phyloP scores from a whole-genome alignment of 176 grass and related monocot genomes.

The Ensete glaucum region DNA sequence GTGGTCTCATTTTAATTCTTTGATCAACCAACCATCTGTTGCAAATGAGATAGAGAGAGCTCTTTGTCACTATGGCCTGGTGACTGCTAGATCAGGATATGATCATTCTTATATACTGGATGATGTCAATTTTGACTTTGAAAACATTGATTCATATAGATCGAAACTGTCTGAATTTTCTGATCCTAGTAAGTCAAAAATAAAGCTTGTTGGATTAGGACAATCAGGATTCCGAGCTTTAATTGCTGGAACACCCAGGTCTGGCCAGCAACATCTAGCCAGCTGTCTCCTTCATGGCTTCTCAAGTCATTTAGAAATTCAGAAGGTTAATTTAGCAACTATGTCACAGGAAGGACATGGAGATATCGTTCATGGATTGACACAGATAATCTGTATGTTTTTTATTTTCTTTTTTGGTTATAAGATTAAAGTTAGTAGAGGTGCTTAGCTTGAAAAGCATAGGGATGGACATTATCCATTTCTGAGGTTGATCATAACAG shows the following conservation, averaged over 20 bases:
- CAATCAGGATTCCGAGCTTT: slow-evolving; percentile 64
- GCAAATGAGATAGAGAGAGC: slow-evolving; percentile 50
- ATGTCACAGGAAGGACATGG: slow-evolving; percentile 88
- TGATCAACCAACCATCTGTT: slow-evolving; percentile 48
- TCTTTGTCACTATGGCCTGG: slow-evolving; percentile 56
- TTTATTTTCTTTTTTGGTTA: slow-evolving; percentile 17
- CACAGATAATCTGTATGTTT: slow-evolving; percentile 81
- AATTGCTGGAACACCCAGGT: slow-evolving; percentile 65
- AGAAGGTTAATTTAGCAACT: slow-evolving; percentile 88
- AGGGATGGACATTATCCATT: not conserved
- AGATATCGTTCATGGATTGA: slow-evolving; percentile 82
- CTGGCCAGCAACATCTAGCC: slow-evolving; percentile 70
- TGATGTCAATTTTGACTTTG: slow-evolving; percentile 25
- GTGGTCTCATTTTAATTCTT: slow-evolving; percentile 55
- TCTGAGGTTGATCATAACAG: not conserved
- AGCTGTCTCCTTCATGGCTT: slow-evolving; percentile 83
- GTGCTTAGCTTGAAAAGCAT: not conserved
- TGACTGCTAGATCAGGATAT: slow-evolving; percentile 41
- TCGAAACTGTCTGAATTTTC: slow-evolving; percentile 30
- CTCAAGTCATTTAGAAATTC: slow-evolving; percentile 65
- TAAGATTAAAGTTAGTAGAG: slow-evolving; percentile 10
- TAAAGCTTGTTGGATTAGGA: slow-evolving; percentile 21
- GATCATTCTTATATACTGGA: slow-evolving; percentile 24
- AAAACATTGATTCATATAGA: slow-evolving; percentile 35
- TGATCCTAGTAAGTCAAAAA: slow-evolving; percentile 34